Evolutionary conservation across 2,329 filamentous ascomycete genomes (phyloP).

Genomic region (Aaosphaeria pasadenensis): DNA sequence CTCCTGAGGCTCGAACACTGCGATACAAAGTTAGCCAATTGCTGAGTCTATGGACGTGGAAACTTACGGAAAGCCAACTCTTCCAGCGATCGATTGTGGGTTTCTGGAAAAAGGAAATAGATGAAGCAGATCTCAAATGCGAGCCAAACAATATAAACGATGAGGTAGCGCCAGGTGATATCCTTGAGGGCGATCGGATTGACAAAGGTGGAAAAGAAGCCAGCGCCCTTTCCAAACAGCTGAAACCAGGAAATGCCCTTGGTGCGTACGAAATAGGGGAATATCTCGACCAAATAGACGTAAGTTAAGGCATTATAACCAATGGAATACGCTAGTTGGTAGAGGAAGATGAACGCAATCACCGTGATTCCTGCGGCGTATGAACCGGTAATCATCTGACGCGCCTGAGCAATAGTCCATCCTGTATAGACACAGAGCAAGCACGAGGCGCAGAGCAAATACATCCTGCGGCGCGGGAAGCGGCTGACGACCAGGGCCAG

Average conservation of each 20-base stretch:
- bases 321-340: neutral
- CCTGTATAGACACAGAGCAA: neutral
- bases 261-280: slow-evolving; percentile 49
- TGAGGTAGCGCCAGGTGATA: slow-evolving; percentile 60
- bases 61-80: slow-evolving; percentile 22
- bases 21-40: neutral
- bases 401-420: neutral
- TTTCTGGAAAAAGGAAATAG: slow-evolving; percentile 34
- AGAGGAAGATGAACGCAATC: neutral
- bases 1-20: neutral
- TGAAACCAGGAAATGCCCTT: slow-evolving; percentile 57
- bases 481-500: neutral
- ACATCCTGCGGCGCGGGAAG: neutral
- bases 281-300: slow-evolving; percentile 52
- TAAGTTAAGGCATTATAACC: slow-evolving; percentile 59
- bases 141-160: slow-evolving; percentile 52
- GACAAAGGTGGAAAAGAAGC: slow-evolving; percentile 55
- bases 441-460: neutral
- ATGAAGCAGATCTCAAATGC: slow-evolving; percentile 32
- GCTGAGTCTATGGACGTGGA: too few species aligned
- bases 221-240: slow-evolving; percentile 58
- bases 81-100: slow-evolving; percentile 30
- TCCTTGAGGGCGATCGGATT: slow-evolving; percentile 63
- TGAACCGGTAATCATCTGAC: neutral
- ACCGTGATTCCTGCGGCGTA: neutral